Percentiles rank a stretch among this genome's conserved stretches.
phyloP scores from a whole-genome alignment of 305 asterid species.

The Rubia peregrina region DNA sequence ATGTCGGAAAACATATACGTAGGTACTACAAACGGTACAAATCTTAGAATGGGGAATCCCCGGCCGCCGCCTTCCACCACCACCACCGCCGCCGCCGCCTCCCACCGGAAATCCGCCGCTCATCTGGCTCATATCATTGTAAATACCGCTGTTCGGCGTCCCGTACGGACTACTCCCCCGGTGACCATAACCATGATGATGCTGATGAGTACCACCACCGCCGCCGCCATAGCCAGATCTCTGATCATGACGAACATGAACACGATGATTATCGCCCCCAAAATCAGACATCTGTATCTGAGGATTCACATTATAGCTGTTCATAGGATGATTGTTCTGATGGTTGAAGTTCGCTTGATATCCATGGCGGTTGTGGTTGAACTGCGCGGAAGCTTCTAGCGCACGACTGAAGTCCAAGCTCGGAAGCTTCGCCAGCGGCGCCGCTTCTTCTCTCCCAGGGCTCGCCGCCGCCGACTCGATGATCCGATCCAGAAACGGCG shows the following conservation, averaged over 20 bases:
- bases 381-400: constrained; percentile 33
- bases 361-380: not conserved
- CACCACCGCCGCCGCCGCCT: constrained; percentile 38
- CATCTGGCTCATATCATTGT: constrained; percentile 43
- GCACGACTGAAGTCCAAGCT: constrained; percentile 57
- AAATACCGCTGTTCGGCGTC: constrained; percentile 28
- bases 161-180: constrained; percentile 12
- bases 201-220: not conserved
- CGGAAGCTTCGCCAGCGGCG: constrained; percentile 38
- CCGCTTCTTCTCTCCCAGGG: constrained; percentile 19
- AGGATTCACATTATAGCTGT: not conserved
- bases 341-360: constrained; percentile 10
- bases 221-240: not conserved
- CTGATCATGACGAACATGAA: not conserved
- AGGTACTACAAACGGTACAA: constrained; percentile 57
- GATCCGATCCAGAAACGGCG: constrained; percentile 12
- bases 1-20: constrained; percentile 51
- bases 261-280: not conserved
- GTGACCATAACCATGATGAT: constrained; percentile 3
- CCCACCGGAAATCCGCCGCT: constrained; percentile 26
- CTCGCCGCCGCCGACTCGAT: constrained; percentile 11
- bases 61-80: constrained; percentile 44
- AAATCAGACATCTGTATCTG: not conserved
- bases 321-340: not conserved
- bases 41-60: constrained; percentile 83